Evolutionary conservation across 2,329 filamentous ascomycete species (phyloP), one percentile per base, ranked within the genome.

Genomic region (Aspergillus fumigatus): DNA sequence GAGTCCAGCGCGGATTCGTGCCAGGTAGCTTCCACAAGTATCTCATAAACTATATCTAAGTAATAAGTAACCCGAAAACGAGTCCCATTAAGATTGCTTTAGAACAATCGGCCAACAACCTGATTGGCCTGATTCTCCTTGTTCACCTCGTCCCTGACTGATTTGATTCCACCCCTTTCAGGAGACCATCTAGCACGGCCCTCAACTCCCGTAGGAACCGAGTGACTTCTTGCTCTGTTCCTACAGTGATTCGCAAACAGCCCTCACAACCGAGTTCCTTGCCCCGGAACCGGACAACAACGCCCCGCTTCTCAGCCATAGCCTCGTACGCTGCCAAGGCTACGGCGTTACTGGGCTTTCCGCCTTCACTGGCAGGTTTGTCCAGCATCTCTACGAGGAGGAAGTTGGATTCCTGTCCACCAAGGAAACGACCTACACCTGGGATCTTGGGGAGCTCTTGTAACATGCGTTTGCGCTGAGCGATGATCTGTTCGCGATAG

Each of bases 251-350:
- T 54, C 94, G 84, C 72, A 99, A 75, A 68, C 93, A 97, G 0
- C 93, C 94, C 45, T 87, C 74, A 71, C 94, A 99, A 4, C 92
- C 93, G 62, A 89, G 80, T 79, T 99, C 94, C 77, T 92, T 95
- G 50, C 94, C 94, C 65, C 94, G 82, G 75, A 97, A 99, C 53
- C 94, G 82, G 3, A 97, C 93, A 6, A 99, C 92, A 0, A 99
- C 93, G 0, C 93, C 92, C 70, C 86, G 87, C 43, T 85, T 83
- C 79, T 96, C 91, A 0, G 94, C 94, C 66, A 99, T 80, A 29
- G 79, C 81, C 76, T 95, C 86, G 73, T 99, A 99, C 7, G 93
- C 88, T 10, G 84, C 85, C 67, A 92, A 73, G 17, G 94, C 94
- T 1, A 84, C 83, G 50, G 80, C 79, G 65, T 97, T 99, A 69